These are phyloP conservation scores for Pseudozyma flocculosa DNA, from an alignment of 1,284 basidiomycete genomes.

Conservation along the genomic window DNA sequence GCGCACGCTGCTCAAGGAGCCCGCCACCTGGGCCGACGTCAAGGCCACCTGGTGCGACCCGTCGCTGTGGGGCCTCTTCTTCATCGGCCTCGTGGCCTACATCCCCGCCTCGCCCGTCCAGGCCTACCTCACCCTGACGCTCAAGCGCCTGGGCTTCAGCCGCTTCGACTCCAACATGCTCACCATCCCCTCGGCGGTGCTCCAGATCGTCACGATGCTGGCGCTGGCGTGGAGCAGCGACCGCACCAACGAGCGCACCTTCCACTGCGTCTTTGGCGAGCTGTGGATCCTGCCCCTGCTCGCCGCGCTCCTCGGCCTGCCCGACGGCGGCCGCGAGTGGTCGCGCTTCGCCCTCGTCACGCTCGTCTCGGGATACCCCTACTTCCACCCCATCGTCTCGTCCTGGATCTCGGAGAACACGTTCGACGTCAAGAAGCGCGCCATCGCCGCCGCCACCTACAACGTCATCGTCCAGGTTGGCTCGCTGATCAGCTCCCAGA, in stretches of 20 bases:
- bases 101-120: conserved; percentile 16
- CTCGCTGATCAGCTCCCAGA: too few relatives aligned
- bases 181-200: conserved; percentile 32
- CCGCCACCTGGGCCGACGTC: background rate
- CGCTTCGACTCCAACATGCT: conserved; percentile 41
- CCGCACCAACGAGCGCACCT: conserved; percentile 14
- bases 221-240: conserved; percentile 19
- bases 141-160: conserved; percentile 34
- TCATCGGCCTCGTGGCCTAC: conserved; percentile 19
- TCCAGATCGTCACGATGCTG: conserved; percentile 33
- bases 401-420: too few relatives aligned
- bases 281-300: conserved; percentile 18
- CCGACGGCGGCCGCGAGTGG: conserved; percentile 2
- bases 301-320: conserved; percentile 6
- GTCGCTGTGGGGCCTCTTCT: conserved; percentile 9
- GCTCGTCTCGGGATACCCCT: conserved; percentile 1
- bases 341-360: background rate
- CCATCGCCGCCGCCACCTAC: too few relatives aligned
- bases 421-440: too few relatives aligned
- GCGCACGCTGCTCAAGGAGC: conserved; percentile 57
- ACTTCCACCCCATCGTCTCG: conserved; percentile 28
- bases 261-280: conserved; percentile 6
- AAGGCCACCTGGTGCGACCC: conserved; percentile 3
- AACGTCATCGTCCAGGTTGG: too few relatives aligned
- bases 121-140: conserved; percentile 26